Evolutionary conservation across 371 early-diverging fungal species (phyloP), one percentile per base, ranked within the genome.

Genomic region (Mortierella sp.): DNA sequence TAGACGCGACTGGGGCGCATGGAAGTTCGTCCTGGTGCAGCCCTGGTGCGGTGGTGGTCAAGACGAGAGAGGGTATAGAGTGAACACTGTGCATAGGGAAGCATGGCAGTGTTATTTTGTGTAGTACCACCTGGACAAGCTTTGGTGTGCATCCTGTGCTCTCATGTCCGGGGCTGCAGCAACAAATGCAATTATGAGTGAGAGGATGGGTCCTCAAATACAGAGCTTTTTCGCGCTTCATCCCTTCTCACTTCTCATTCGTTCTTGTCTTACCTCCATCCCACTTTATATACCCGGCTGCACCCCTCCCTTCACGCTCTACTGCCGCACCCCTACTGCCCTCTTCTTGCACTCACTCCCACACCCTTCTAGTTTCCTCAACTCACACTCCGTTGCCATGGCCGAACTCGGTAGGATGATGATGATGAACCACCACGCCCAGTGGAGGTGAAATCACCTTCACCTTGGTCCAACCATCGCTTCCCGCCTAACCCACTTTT

Each of bases 401-500:
- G 60, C 71, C 46, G 64, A 71, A 50, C 48, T 64, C 51, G 57
- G 71, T 71, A 71, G 29, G 70, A 58, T 59, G 45, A 54, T 34
- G 16, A 39, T n/a, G 31, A 14, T 54, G 34, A 34, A 34, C 34
- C 10, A 34, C 34, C 34, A 10, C 34, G 7, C 10, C 34, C 34
- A 34, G 34, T 13, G 29, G 48, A 14, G 40, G 21, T 41, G 27
- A 27, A 27, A 31, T 43, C 22, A 14, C 19, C 31, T 34, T 21
- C 31, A 51, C 34, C 37, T 37, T 37, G 34, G 34, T 10, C 34
- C 44, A 43, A 43, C 29, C 22, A 31, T 24, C 39, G 14, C 27
- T 2, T 39, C 13, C 10, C 12, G 25, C 54, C 22, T 21, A 19
- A 7, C 31, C 31, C 43, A 2, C 40, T 22, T 54, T 51, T 19